These are phyloP conservation scores for Thermomyces lanuginosus DNA, from an alignment of 2,329 filamentous ascomycete genomes.

Conservation along the genomic window DNA sequence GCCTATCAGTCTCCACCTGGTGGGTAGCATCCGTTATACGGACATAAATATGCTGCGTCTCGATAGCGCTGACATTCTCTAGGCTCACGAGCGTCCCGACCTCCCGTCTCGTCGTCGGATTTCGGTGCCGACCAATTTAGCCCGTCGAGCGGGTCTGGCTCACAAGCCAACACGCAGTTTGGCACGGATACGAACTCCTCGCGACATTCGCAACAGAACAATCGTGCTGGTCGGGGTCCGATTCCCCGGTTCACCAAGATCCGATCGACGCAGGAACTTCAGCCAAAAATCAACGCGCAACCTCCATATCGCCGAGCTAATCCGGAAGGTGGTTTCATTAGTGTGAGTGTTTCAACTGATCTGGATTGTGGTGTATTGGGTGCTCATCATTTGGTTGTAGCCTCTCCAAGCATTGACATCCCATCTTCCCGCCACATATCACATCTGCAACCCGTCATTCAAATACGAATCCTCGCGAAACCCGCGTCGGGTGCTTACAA, in stretches of 20 bases:
- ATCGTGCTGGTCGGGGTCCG: constrained; percentile 43
- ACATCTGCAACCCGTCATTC: constrained; percentile 94
- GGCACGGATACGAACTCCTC: constrained; percentile 37
- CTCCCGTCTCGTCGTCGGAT: constrained; percentile 55
- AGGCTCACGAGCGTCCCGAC: constrained; percentile 43
- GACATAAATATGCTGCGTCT: constrained; percentile 3
- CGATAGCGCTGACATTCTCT: constrained; percentile 19
- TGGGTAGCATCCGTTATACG: constrained; percentile 18
- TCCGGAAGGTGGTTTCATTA: constrained; percentile 94
- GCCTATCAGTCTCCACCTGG: constrained; percentile 43
- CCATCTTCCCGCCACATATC: constrained; percentile 85
- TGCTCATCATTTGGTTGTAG: constrained; percentile 32
- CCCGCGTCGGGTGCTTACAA: constrained; percentile 84
- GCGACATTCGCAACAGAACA: constrained; percentile 28
- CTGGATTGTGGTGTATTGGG: background rate
- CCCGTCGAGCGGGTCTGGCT: constrained; percentile 50
- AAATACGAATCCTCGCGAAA: constrained; percentile 98
- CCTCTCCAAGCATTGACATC: constrained; percentile 89
- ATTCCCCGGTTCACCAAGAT: constrained; percentile 81
- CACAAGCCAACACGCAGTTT: constrained; percentile 54
- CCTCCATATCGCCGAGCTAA: constrained; percentile 85
- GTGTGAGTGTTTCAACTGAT: constrained; percentile 43
- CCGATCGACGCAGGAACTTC: constrained; percentile 54
- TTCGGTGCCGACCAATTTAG: constrained; percentile 54
- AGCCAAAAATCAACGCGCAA: constrained; percentile 69